Base-by-base conservation (phyloP, 371 early-diverging fungal genomes). In the Entomophthora muscae region DNA sequence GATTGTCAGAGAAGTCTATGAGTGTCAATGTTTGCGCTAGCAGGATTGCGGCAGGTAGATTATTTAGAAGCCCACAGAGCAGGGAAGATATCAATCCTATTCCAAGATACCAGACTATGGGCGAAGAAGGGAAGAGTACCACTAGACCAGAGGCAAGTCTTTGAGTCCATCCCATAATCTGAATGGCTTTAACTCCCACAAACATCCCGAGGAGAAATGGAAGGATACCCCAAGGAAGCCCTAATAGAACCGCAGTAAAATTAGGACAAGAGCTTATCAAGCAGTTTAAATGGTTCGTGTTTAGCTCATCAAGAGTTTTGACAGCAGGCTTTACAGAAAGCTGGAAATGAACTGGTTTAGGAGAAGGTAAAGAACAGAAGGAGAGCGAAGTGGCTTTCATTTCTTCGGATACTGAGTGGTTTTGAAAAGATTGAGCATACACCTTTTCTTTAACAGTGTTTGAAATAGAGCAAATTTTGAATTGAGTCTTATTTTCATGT, bases 201-300 rank as follows among this genome's bases (percentile, higher is more conserved):
- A 91, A 89, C 91, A 91, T 91, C 32, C 90, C 83, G 30, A 89
- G 69, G 2, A 83, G 76, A 70, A 89, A 91, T 0, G 88, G 87
- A 1, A 85, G 69, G 32, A 91, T 81, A 0, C 73, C 68, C 81
- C 85, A 89, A 1, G 91, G 91, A 72, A 88, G 77, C 3, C 90
- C 78, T 42, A 67, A 33, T 10, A 74, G 33, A 1, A 85, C 80
- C 0, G 78, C 74, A 23, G 72, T 56, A 0, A 83, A 67, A 26
- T 53, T 56, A 26, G 63, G 65, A 22, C 64, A 57, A 3, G 1
- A 26, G 26, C 12, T 55, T 5, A 42, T 17, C 56, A 55, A 55
- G 26, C 3, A 55, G 22, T 17, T n/a, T 12, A 3, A 7, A 55
- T 55, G n/a, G 24, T 26, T 55, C 12, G 3, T 55, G 10, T 55